Base-by-base conservation (phyloP, 2,329 filamentous ascomycete genomes). In the Aspergillus sp. region DNA sequence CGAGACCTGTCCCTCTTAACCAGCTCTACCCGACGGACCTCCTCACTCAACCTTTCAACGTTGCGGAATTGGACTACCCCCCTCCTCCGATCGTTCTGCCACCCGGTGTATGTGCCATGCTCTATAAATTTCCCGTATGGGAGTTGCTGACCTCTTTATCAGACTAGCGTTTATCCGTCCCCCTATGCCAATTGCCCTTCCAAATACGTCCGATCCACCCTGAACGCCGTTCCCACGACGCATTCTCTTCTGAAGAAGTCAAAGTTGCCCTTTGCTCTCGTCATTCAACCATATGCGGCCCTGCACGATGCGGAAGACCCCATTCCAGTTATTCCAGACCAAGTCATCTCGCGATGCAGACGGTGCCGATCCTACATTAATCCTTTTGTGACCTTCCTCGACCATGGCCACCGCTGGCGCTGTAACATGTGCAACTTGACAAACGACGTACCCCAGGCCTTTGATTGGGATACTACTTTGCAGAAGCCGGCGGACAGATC, bases 371-470 rank as follows among this genome's bases (percentile, higher is more conserved):
- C 91, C 44, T 97, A 97, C 67, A 97, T 97, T 75, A 97, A 97
- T 66, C 90, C 93, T 9, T 98, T 91, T 57, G 93, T 95, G 47
- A 89, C 88, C 37, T 98, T 98, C 72, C 74, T 98, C 48, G 93
- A 98, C 59, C 89, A 97, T 62, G 93, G 93, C 37, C 93, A 98
- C 71, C 82, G 93, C 62, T 98, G 93, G 93, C 85, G 91, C 61
- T 98, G 93, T 74, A 98, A 98, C 72, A 96, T 98, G 90, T 98
- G 93, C 70, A 97, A 95, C 68, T 76, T 98, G 52, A 96, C 90
- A 56, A 98, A 98, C 65, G 93, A 98, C 58, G 91, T 97, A 33
- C 93, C 93, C n/a, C 93, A 98, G 69, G 90, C 90, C 32, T 98
- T 98, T 55, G 93, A 98, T 66, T 98, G 93, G 93, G 93, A 98